Evolutionary conservation across 306 rosid genomes (phyloP), one percentile per base, ranked within the genome.

Genomic region (Acacia crassicarpa): DNA sequence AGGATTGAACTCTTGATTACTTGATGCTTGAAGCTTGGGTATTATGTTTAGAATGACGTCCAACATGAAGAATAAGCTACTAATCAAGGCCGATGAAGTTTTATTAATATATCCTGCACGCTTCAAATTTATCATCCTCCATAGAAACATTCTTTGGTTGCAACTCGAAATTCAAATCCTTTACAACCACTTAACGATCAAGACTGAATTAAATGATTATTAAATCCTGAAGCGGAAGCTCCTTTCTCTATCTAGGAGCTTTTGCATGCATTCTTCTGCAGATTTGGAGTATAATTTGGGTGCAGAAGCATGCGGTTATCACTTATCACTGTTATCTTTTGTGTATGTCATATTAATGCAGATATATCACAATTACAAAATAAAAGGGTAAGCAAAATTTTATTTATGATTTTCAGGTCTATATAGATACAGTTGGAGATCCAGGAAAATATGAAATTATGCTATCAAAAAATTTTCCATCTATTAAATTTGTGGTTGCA

Each of bases 401-500:
- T 19, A 51, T 75, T 25, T 78, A 59, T 77, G 45, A 62, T 65
- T 87, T 87, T 82, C 94, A 94, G 98, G 98, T 95, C 75, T 93
- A 85, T 73, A 83, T 95, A 83, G 99, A 95, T 78, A 95, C 99
- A 43, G 99, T 93, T 74, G 99, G 99, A 62, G 99, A 90, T 88
- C 38, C 98, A 73, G 98, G 87, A 83, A 95, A 93, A 83, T 95
- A 95, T 80, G 91, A 91, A 77, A 30, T 14, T 30, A 91, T 93
- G 86, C 83, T 93, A 65, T 91, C 98, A 32, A 92, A 83, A 59
- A 81, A 54, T 43, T 95, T 93, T 76, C 94, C 99, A 23, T 81
- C 90, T 45, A 76, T 95, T 76, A 93, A 90, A 84, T 95, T 95
- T 83, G 99, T 95, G 72, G 98, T 93, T 81, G 94, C 99, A 17